A percentile compares a stretch with the other conserved stretches of the same genome.
Conservation (phyloP, 1,284 basidiomycete species). For the Cryptococcus hybrid region DNA sequence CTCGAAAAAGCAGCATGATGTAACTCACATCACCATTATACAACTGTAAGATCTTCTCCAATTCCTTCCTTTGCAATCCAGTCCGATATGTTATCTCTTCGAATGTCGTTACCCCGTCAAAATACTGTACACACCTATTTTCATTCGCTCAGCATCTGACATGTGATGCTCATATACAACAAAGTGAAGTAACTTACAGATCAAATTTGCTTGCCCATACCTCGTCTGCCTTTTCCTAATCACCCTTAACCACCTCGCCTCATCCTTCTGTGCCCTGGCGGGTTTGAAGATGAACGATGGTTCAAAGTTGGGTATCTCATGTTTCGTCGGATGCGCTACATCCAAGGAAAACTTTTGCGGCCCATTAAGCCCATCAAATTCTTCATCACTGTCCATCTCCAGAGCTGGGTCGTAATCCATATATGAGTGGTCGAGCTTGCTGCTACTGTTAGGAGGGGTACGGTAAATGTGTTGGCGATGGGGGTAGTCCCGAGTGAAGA, state of each 20-base stretch:
- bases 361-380: slow-evolving; percentile 14
- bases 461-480: background rate
- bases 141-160: background rate
- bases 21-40: slow-evolving; percentile 44
- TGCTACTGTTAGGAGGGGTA: slow-evolving; percentile 10
- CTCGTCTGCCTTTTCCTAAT: slow-evolving; percentile 38
- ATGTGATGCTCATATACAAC: background rate
- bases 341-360: slow-evolving; percentile 25
- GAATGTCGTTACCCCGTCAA: slow-evolving; percentile 45
- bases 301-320: slow-evolving; percentile 30
- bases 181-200: slow-evolving; percentile 25
- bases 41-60: slow-evolving; percentile 35
- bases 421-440: slow-evolving; percentile 5
- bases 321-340: slow-evolving; percentile 21
- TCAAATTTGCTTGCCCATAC: slow-evolving; percentile 44
- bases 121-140: slow-evolving; percentile 45
- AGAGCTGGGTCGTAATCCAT: slow-evolving; percentile 33
- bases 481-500: background rate
- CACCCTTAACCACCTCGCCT: slow-evolving; percentile 43
- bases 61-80: slow-evolving; percentile 36
- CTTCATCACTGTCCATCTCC: slow-evolving; percentile 41
- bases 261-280: slow-evolving; percentile 43
- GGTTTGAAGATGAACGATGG: slow-evolving; percentile 41
- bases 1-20: background rate
- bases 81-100: slow-evolving; percentile 49